Evolutionary conservation across 371 early-diverging fungal species (phyloP).

Genomic region (Apophysomyces elegans): DNA sequence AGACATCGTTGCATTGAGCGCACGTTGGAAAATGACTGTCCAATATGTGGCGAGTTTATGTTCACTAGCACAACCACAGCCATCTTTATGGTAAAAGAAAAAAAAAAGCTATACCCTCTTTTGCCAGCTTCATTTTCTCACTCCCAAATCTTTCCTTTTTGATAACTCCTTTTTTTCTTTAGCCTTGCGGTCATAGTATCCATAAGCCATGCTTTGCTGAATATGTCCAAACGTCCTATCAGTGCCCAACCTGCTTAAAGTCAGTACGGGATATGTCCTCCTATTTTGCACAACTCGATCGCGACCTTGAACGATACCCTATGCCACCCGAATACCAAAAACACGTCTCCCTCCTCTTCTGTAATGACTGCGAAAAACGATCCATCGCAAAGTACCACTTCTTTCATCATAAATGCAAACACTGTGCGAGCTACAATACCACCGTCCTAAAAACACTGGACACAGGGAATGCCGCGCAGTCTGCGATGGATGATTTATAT

Average conservation of each 20-base stretch:
- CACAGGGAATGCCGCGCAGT: neutral
- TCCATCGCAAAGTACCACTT: slow-evolving; percentile 88
- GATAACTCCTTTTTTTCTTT: neutral
- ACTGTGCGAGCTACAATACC: slow-evolving; percentile 95
- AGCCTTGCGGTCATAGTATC: slow-evolving; percentile 95
- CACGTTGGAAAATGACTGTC: slow-evolving; percentile 91
- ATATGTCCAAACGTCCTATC: slow-evolving; percentile 86
- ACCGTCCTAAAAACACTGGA: slow-evolving; percentile 70
- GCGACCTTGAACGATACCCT: slow-evolving; percentile 72
- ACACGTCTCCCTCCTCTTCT: slow-evolving; percentile 72
- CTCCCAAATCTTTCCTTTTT: neutral
- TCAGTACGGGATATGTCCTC: slow-evolving; percentile 85
- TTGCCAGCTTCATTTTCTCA: neutral
- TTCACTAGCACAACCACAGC: slow-evolving; percentile 83
- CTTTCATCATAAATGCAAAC: slow-evolving; percentile 91
- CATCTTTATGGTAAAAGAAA: slow-evolving; percentile 76
- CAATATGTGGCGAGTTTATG: slow-evolving; percentile 97
- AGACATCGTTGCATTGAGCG: slow-evolving; percentile 94
- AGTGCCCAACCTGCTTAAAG: slow-evolving; percentile 96
- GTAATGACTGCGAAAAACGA: slow-evolving; percentile 94
- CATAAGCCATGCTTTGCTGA: slow-evolving; percentile 87
- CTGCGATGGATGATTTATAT: neutral
- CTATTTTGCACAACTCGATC: slow-evolving; percentile 85
- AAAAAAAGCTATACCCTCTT: neutral
- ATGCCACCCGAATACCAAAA: slow-evolving; percentile 92